Percentiles rank a stretch among this genome's conserved stretches.
Evolutionary conservation across 495 filamentous ascomycete species (phyloP).

Genomic region (Penicillium coffeae): DNA sequence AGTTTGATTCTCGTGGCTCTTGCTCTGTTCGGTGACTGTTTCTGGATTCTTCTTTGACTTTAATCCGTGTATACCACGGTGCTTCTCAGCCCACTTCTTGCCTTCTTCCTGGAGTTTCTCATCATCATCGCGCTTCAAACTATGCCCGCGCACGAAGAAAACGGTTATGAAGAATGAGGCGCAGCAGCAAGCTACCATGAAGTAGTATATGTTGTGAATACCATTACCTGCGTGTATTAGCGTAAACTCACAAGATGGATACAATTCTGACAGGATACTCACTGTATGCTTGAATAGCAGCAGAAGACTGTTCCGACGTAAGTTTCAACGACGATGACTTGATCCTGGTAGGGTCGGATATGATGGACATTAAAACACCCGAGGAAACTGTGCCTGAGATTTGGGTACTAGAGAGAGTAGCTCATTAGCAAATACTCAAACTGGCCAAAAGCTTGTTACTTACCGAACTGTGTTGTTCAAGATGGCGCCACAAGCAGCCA

Average conservation of each 20-base stretch:
- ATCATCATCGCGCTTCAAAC: constrained; percentile 5
- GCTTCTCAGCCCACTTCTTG: constrained; percentile 3
- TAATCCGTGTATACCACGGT: constrained; percentile 1
- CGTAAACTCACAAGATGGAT: too few species aligned
- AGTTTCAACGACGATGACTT: neutral
- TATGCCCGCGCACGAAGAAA: constrained; percentile 1
- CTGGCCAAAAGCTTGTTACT: too few species aligned
- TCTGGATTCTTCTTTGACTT: neutral
- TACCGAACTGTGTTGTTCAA: constrained; percentile 6
- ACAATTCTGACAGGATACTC: neutral
- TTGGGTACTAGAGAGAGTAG: neutral
- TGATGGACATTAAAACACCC: neutral
- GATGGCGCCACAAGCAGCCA: constrained; percentile 5
- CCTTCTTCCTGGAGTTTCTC: constrained; percentile 4
- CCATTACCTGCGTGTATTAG: neutral
- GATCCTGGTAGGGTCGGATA: constrained; percentile 1
- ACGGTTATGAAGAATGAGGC: constrained; percentile 2
- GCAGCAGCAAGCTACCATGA: constrained; percentile 4
- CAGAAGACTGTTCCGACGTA: neutral
- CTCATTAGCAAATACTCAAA: too few species aligned
- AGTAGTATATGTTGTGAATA: constrained; percentile 7
- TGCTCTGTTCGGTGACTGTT: neutral
- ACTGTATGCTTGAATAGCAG: constrained; percentile 5
- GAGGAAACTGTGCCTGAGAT: neutral
- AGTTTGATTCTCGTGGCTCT: neutral